A percentile compares a stretch with the other conserved stretches of the same genome.
Evolutionary conservation across 192 early-diverging fungal genomes (phyloP).

Genomic region (Coemansia brasiliensis): DNA sequence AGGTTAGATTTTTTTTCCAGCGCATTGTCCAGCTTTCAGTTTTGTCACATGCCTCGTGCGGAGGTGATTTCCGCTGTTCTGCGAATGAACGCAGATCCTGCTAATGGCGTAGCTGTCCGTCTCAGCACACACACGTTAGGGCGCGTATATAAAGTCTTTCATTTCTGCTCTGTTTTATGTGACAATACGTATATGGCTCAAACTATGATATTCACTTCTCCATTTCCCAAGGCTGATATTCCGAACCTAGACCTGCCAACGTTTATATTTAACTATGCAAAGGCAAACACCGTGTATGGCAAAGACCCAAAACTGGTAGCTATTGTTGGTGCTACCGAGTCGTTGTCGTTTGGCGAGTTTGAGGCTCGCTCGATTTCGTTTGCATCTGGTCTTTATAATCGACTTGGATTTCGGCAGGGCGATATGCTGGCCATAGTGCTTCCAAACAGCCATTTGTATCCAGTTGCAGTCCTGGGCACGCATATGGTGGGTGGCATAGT

Average conservation of each 20-base stretch:
- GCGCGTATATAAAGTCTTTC: too few species aligned
- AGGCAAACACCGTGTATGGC: slow-evolving; percentile 34
- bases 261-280: slow-evolving; percentile 35
- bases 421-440: slow-evolving; percentile 71
- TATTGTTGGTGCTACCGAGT: slow-evolving; percentile 16
- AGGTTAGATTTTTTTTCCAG: too few species aligned
- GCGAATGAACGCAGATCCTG: too few species aligned
- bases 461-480: slow-evolving; percentile 62
- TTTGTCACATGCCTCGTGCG: too few species aligned
- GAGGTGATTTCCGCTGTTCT: too few species aligned
- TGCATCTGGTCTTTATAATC: slow-evolving; percentile 49
- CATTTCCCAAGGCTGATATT: slow-evolving; percentile 19
- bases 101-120: too few species aligned
- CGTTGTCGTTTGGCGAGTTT: slow-evolving; percentile 34
- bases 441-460: slow-evolving; percentile 70
- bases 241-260: slow-evolving; percentile 45
- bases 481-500: slow-evolving; percentile 68
- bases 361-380: slow-evolving; percentile 23
- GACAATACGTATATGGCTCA: too few species aligned
- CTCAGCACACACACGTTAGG: too few species aligned
- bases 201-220: slow-evolving; percentile 46
- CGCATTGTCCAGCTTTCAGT: too few species aligned
- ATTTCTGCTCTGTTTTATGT: too few species aligned
- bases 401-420: slow-evolving; percentile 61
- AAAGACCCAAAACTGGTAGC: slow-evolving; percentile 28